Evolutionary conservation across 768 basidiomycete genomes (phyloP).

Genomic region (Podaxis sp.): DNA sequence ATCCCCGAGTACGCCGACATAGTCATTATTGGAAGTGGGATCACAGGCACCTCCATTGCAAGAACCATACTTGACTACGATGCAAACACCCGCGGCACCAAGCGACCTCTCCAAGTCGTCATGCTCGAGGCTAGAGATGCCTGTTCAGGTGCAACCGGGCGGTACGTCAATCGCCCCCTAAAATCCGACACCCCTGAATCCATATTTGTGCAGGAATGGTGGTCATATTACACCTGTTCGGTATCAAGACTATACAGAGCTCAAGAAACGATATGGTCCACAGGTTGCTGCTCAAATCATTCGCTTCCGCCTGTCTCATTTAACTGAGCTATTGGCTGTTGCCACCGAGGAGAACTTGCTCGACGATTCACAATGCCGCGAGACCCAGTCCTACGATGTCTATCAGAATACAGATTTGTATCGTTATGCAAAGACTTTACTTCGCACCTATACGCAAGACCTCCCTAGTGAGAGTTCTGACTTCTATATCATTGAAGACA

Average conservation of each 20-base stretch:
- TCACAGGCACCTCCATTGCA: slow-evolving; percentile 64
- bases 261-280: slow-evolving; percentile 46
- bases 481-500: slow-evolving; percentile 31
- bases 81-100: slow-evolving; percentile 18
- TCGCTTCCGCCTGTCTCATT: slow-evolving; percentile 60
- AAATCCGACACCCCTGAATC: background rate
- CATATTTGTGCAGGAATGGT: slow-evolving; percentile 50
- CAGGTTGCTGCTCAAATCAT: slow-evolving; percentile 50
- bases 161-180: slow-evolving; percentile 35
- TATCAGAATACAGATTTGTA: slow-evolving; percentile 44
- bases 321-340: slow-evolving; percentile 42
- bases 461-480: slow-evolving; percentile 45
- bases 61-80: slow-evolving; percentile 46
- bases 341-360: slow-evolving; percentile 55
- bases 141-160: slow-evolving; percentile 73
- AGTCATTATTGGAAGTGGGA: slow-evolving; percentile 76
- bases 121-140: slow-evolving; percentile 81
- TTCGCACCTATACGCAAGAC: slow-evolving; percentile 45
- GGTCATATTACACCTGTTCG: slow-evolving; percentile 63
- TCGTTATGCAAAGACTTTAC: slow-evolving; percentile 37
- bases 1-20: slow-evolving; percentile 57
- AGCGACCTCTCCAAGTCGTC: slow-evolving; percentile 43
- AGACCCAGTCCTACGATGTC: slow-evolving; percentile 58
- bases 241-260: slow-evolving; percentile 53
- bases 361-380: slow-evolving; percentile 52